phyloP scores from a whole-genome alignment of 2,329 filamentous ascomycete genomes.

The Fusarium sp. region DNA sequence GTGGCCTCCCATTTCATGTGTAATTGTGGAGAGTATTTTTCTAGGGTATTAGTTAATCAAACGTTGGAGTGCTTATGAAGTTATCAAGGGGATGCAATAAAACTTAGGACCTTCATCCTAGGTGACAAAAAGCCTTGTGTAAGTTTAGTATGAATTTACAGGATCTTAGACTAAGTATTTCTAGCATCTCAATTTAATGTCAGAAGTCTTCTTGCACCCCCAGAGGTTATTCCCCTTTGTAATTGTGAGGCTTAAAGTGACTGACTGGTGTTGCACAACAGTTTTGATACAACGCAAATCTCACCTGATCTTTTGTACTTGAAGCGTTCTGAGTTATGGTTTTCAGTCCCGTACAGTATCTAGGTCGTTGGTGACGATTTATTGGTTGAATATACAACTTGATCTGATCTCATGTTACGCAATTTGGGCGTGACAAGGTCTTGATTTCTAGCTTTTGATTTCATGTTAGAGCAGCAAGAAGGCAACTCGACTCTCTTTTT shows the following conservation, averaged over 20 bases:
- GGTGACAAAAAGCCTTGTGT: too few relatives aligned
- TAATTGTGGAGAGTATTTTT: constrained; percentile 15
- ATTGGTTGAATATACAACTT: background rate
- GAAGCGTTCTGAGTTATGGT: background rate
- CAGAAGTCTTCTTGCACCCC: too few relatives aligned
- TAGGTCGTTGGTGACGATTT: background rate
- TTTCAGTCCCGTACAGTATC: background rate
- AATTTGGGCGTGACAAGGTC: background rate
- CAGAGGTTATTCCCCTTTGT: background rate
- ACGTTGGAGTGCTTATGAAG: background rate
- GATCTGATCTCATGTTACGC: background rate
- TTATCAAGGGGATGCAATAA: background rate
- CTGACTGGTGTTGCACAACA: background rate
- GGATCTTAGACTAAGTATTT: too few relatives aligned
- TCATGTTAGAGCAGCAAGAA: background rate
- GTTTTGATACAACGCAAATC: background rate
- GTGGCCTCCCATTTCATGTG: background rate
- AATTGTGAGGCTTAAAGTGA: background rate
- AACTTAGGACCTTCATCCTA: too few relatives aligned
- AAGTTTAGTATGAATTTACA: too few relatives aligned
- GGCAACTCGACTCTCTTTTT: background rate
- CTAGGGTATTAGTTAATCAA: constrained; percentile 5
- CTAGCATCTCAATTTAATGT: too few relatives aligned
- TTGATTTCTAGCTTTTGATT: background rate
- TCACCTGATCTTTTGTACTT: background rate